Percentiles rank a stretch among this genome's conserved stretches.
These are phyloP conservation scores for Phlebiopsis flavidoalba DNA, from an alignment of 768 basidiomycete species.

Conservation along the genomic window DNA sequence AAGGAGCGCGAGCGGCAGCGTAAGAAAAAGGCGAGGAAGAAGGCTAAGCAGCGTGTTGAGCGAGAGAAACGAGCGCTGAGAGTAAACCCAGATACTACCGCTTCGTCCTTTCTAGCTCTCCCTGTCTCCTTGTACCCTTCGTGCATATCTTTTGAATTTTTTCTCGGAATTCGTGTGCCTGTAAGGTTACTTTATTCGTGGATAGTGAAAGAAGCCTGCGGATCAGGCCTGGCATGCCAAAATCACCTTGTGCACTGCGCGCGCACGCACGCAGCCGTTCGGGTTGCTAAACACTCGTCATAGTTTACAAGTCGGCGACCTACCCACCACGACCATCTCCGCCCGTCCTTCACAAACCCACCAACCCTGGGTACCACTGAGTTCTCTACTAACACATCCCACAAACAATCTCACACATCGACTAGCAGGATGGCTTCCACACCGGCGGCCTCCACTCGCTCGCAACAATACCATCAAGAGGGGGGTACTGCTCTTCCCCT, in stretches of 20 bases:
- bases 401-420: not conserved
- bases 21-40: slow-evolving; percentile 77
- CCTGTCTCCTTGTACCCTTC: no score
- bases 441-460: slow-evolving; percentile 63
- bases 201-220: not conserved
- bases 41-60: slow-evolving; percentile 26
- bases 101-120: no score
- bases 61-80: not conserved
- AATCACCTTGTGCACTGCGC: not conserved
- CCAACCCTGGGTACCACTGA: not conserved
- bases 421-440: slow-evolving; percentile 19
- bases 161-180: not conserved
- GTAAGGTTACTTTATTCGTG: slow-evolving; percentile 1
- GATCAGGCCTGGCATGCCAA: not conserved
- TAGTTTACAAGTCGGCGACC: no score
- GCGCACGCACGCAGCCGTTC: not conserved
- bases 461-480: slow-evolving; percentile 81
- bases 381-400: not conserved
- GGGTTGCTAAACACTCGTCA: not conserved
- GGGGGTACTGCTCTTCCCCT: slow-evolving; percentile 29
- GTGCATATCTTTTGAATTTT: not conserved
- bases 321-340: not conserved
- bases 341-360: not conserved
- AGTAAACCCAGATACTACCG: no score
- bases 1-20: slow-evolving; percentile 70